Evolutionary conservation across 345 rosid species (phyloP), one percentile per base, ranked within the genome.

Genomic region (Hibiscus tridactylites): DNA sequence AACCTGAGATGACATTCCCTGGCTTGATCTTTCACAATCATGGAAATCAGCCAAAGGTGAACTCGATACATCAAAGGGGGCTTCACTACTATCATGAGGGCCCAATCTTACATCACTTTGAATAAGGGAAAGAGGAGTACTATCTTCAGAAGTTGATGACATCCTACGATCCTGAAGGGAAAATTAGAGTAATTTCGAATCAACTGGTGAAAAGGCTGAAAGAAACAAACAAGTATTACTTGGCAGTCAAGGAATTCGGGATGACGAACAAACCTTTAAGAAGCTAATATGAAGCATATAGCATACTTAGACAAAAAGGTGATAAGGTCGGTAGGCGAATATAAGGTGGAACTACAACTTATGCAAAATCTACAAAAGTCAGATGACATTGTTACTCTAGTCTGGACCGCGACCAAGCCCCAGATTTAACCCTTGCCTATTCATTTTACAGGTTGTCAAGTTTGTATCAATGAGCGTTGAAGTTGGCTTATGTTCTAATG

Each of bases 1-100:
- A 71, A 92, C 99, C 99, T 87, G 85, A 78, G 52, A 67, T 47
- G 86, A 73, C 50, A 71, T 77, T 70, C 82, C 83, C 44, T 85
- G 87, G 71, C 81, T 85, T 68, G 82, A 75, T 79, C 96, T 86
- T 87, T 95, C 98, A 68, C 65, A 76, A 58, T 78, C 70, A 75
- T 95, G 99, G 82, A 92, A 95, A 87, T 80, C 87, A 61, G 88
- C 82, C 82, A 92, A 65, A 61, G 98, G 98, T 52, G 96, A 88
- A 77, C 81, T 73, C 53, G 82, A 83, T 26, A 82, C 74, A 78
- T 90, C 89, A 42, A 85, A 83, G 61, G 83, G 80, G 70, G 77
- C 73, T 72, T 75, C 83, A 49, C 72, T 73, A n/a, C 73, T 66
- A 47, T 80, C 88, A 67, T 76, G 83, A 74, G 83, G 74, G 84